These are phyloP conservation scores for Penstemon barbatus DNA, from an alignment of 257 asterid species.

Conservation along the genomic window DNA sequence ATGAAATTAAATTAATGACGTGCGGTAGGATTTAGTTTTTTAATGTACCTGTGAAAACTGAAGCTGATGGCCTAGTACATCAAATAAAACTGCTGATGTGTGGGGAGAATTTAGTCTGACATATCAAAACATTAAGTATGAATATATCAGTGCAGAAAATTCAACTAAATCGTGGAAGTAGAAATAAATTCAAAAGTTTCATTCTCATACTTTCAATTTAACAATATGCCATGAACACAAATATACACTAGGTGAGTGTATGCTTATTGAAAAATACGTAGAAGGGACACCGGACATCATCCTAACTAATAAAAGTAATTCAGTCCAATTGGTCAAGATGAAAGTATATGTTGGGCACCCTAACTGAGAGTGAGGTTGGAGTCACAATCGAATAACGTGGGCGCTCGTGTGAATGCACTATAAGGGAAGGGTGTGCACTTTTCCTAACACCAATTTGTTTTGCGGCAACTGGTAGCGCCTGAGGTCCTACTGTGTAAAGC, in stretches of 20 bases:
- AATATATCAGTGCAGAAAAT: not conserved
- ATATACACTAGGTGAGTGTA: not conserved
- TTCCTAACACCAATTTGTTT: not conserved
- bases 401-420: not conserved
- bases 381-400: not conserved
- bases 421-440: no score
- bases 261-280: not conserved
- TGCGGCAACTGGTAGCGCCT: no score
- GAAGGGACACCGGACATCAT: not conserved
- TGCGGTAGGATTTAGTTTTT: constrained; percentile 6
- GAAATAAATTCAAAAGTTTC: not conserved
- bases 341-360: not conserved
- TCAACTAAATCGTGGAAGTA: not conserved
- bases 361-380: not conserved
- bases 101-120: constrained; percentile 85
- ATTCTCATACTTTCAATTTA: constrained; percentile 2
- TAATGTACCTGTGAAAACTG: constrained; percentile 83
- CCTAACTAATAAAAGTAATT: constrained; percentile 1
- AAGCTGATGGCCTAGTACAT: constrained; percentile 86
- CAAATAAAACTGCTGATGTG: constrained; percentile 73
- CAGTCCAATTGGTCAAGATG: not conserved
- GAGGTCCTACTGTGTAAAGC: no score
- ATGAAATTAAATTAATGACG: not conserved
- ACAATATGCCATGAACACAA: not conserved
- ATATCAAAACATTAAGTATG: not conserved